A percentile compares a stretch with the other conserved stretches of the same genome.
phyloP scores from a whole-genome alignment of 1,284 basidiomycete genomes.

The Abortiporus biennis region DNA sequence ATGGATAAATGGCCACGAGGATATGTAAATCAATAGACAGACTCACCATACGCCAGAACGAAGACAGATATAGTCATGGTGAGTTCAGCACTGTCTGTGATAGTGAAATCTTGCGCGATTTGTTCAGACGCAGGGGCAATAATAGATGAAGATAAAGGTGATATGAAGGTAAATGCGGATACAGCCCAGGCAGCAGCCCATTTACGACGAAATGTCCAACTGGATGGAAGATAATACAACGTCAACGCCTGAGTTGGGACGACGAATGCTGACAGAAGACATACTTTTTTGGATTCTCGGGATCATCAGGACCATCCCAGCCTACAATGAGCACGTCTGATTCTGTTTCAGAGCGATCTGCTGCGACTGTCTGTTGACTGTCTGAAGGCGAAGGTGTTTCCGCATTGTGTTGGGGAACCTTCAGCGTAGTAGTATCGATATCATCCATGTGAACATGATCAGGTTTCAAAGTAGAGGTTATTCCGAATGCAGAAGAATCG shows the following conservation, averaged over 20 bases:
- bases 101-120: slow-evolving; percentile 46
- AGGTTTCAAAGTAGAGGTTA: no score
- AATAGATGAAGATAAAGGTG: slow-evolving; percentile 59
- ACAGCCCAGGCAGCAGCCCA: slow-evolving; percentile 54
- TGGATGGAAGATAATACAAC: slow-evolving; percentile 13
- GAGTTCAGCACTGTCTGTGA: slow-evolving; percentile 40
- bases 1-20: not conserved
- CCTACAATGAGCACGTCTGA: slow-evolving; percentile 33
- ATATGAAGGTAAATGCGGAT: slow-evolving; percentile 55
- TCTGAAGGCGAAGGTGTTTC: no score
- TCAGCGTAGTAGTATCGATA: no score
- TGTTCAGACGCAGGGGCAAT: slow-evolving; percentile 53
- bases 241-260: not conserved
- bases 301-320: slow-evolving; percentile 61
- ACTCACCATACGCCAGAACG: slow-evolving; percentile 53
- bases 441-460: no score
- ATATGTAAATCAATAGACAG: not conserved
- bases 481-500: no score
- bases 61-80: slow-evolving; percentile 62
- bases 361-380: no score
- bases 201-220: slow-evolving; percentile 50
- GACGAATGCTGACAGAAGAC: not conserved
- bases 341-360: not conserved
- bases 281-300: slow-evolving; percentile 40
- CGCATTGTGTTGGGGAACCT: no score